These are phyloP conservation scores for Trypanosomatidae sp. DNA, from an alignment of 208 protist genomes.

Conservation along the genomic window DNA sequence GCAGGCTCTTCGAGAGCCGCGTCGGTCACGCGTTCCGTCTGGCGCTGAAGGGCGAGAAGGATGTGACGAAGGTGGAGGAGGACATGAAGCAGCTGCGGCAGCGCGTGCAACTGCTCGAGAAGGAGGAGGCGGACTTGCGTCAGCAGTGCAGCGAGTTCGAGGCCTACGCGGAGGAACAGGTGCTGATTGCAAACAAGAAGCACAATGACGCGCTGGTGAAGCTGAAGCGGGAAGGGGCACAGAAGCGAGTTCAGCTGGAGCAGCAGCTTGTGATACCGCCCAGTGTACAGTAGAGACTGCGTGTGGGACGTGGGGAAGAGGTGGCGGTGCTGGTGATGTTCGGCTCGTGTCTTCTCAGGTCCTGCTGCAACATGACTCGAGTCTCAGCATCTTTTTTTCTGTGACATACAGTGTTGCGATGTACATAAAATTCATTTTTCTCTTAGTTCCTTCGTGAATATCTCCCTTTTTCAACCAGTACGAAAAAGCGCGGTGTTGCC, in stretches of 20 bases:
- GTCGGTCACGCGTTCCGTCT: conserved; percentile 86
- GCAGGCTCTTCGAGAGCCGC: conserved; percentile 81
- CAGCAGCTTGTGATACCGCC: conserved; percentile 62
- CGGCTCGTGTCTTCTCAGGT: too few relatives aligned
- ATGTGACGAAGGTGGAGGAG: conserved; percentile 57
- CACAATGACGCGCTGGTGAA: conserved; percentile 70
- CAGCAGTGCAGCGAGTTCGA: conserved; percentile 70
- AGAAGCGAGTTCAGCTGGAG: conserved; percentile 82
- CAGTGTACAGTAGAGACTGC: conserved; percentile 12
- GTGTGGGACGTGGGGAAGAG: not conserved
- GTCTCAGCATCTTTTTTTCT: too few relatives aligned
- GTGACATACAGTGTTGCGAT: too few relatives aligned
- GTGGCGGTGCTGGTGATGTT: too few relatives aligned
- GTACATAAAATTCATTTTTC: too few relatives aligned
- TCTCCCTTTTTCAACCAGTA: too few relatives aligned
- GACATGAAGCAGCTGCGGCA: conserved; percentile 50
- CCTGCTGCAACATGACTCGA: too few relatives aligned
- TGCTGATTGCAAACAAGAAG: conserved; percentile 78
- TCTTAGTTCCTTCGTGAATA: too few relatives aligned
- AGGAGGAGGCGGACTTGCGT: conserved; percentile 67
- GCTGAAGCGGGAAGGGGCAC: conserved; percentile 76
- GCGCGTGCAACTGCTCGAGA: conserved; percentile 44
- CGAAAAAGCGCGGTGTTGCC: too few relatives aligned
- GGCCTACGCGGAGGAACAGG: conserved; percentile 65
- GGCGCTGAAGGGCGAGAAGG: conserved; percentile 86